Evolutionary conservation across 768 basidiomycete species (phyloP), one percentile per base, ranked within the genome.

Genomic region (Melanogaster broomeanus): DNA sequence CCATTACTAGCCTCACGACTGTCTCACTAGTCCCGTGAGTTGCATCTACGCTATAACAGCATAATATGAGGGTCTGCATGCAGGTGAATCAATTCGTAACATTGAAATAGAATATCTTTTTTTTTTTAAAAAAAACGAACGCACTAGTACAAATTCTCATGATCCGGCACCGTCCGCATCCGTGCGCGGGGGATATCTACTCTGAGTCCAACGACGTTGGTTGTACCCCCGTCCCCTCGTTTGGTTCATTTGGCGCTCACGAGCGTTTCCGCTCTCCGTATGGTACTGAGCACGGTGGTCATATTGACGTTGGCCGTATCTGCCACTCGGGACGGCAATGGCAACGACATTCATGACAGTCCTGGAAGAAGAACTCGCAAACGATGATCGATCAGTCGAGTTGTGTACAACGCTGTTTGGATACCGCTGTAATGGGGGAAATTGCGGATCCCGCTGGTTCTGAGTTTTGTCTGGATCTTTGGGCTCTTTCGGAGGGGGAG

Each of bases 401-500:
- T 16, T 25, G 2, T 33, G 31, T 7, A 25, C 16, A n/a, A 35
- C 8, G 24, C 22, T 16, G 40, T 16, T 41, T 16, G 31, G 21
- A 15, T 18, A 11, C 9, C 30, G 40, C 11, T 41, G 40, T 15
- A 18, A 31, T 43, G 48, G 19, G 5, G 11, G 37, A n/a, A 9
- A 18, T 40, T 12, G 25, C 0, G 40, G 13, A 31, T 10, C 19
- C 13, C 33, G 42, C 28, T 52, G 53, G 21, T 28, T 10, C 35
- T 19, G 2, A 6, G 12, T 38, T 27, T 34, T 45, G 28, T 54
- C 48, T 19, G 41, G 9, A 2, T 59, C 57, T 48, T 71, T 68
- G 28, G 59, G 58, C 22, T 60, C 51, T 39, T 62, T 74, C 19
- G 79, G 80, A 21, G 79, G 79, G 1, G 85, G 83, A 0, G 77